Base-by-base conservation (phyloP, 2,329 filamentous ascomycete genomes). In the Atkinsonella hypoxylon region DNA sequence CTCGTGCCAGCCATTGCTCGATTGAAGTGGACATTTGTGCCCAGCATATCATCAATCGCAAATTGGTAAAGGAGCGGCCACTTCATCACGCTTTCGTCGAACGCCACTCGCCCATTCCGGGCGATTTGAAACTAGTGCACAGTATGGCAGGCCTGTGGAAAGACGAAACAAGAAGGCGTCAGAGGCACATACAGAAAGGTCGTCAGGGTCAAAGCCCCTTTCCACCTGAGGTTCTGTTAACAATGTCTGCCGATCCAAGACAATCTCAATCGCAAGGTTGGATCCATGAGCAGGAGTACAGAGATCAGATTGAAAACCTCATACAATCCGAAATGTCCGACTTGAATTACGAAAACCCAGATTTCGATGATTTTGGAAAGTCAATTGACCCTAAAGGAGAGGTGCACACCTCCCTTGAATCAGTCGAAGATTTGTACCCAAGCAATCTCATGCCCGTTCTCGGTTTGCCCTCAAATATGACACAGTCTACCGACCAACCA, bases 71-170 rank as follows among this genome's bases (percentile, higher is more conserved):
- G 54, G 79, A 87, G 57, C 79, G 93, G n/a, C 75, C 72, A 3
- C 74, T 96, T 8, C 93, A 98, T 62, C 87, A 96, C 61, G 82
- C 90, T 60, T 95, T 98, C 58, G 71, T 83, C 20, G 93, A 97
- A 64, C 77, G 80, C 12, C 66, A 81, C 11, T 72, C 77, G 36
- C 82, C 87, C 3, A 65, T 84, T 18, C 71, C 79, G 0, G 66
- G 75, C 0, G 82, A 87, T 56, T 73, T 90, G 61, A 95, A 94
- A 61, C 75, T 95, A 11, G 90, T 98, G 5, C 83, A 88, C 61
- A 98, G 93, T 56, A 91, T 98, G 87, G 89, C 89, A 50, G 86
- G 87, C 0, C 69, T 98, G 2, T 98, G 93, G 93, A 83, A 82
- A 62, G 89, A 95, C 58, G 93, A 97, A 65, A 88, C 85, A 0